These are phyloP conservation scores for Cercospora sojina DNA, from an alignment of 2,329 filamentous ascomycete species.

Conservation along the genomic window DNA sequence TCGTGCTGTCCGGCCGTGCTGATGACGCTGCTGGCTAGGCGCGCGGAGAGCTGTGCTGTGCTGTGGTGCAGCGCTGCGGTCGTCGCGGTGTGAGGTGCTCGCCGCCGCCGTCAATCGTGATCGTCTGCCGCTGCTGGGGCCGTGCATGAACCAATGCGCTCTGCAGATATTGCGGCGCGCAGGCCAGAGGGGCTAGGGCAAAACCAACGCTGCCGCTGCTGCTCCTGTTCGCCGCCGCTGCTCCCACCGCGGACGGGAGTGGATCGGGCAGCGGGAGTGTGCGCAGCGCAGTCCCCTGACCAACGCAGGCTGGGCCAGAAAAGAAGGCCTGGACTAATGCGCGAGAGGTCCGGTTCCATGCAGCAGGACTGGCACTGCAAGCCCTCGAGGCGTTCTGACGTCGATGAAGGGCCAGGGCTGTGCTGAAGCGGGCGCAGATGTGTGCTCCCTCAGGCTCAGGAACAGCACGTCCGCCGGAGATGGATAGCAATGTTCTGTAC, in stretches of 20 bases:
- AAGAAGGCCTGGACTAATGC: conserved; percentile 3
- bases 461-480: background rate
- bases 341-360: background rate
- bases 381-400: conserved; percentile 9
- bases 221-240: background rate
- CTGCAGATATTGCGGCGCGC: background rate
- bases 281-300: conserved; percentile 2
- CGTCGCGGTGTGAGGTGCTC: background rate
- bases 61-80: conserved; percentile 1
- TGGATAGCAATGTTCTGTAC: background rate
- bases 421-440: background rate
- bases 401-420: background rate
- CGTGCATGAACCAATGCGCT: conserved; percentile 7
- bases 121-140: conserved; percentile 1
- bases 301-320: conserved; percentile 4
- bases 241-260: background rate
- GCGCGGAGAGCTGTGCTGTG: background rate
- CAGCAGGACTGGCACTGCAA: conserved; percentile 7
- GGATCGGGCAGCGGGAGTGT: background rate
- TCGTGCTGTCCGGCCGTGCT: conserved; percentile 17
- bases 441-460: background rate
- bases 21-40: conserved; percentile 4
- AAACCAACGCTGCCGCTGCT: background rate
- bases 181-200: background rate
- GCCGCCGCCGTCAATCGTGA: background rate